phyloP scores from a whole-genome alignment of 1,139 yeast genomes.

The Nakaseomyces kungkrabaensis region DNA sequence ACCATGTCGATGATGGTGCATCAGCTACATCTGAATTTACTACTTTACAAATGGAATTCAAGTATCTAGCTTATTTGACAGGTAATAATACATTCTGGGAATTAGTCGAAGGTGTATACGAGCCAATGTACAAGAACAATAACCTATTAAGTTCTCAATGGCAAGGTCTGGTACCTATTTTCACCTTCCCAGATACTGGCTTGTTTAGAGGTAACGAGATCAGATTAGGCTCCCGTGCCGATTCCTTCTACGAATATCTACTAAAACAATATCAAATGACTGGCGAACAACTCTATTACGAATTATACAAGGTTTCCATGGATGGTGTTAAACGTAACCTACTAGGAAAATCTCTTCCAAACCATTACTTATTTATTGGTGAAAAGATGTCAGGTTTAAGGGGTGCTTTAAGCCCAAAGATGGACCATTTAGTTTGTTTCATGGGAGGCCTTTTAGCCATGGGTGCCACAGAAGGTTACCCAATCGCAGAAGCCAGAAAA shows the following conservation, averaged over 20 bases:
- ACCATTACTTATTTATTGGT: constrained; percentile 56
- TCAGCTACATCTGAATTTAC: constrained; percentile 87
- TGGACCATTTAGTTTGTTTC: constrained; percentile 93
- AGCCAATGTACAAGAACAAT: constrained; percentile 41
- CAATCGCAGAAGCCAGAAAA: constrained; percentile 42
- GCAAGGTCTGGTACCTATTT: constrained; percentile 79
- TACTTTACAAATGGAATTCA: constrained; percentile 80
- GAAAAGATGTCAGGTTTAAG: constrained; percentile 63
- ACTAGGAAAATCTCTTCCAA: constrained; percentile 50
- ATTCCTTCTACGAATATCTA: constrained; percentile 84
- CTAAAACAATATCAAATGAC: constrained; percentile 83
- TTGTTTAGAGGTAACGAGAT: constrained; percentile 54
- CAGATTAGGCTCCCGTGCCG: constrained; percentile 84
- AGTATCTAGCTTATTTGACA: constrained; percentile 69
- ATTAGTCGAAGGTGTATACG: constrained; percentile 62
- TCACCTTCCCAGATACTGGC: constrained; percentile 67
- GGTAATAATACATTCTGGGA: constrained; percentile 77
- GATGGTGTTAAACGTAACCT: constrained; percentile 63
- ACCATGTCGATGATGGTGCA: constrained; percentile 60
- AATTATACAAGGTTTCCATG: constrained; percentile 71
- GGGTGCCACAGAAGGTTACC: constrained; percentile 76
- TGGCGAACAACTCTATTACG: constrained; percentile 46
- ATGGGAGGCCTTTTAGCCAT: constrained; percentile 83
- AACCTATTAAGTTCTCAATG: constrained; percentile 14
- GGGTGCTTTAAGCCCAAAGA: constrained; percentile 56